Base-by-base conservation (phyloP, 73 alveolate genomes). In the Paramecium tetraurelia region DNA sequence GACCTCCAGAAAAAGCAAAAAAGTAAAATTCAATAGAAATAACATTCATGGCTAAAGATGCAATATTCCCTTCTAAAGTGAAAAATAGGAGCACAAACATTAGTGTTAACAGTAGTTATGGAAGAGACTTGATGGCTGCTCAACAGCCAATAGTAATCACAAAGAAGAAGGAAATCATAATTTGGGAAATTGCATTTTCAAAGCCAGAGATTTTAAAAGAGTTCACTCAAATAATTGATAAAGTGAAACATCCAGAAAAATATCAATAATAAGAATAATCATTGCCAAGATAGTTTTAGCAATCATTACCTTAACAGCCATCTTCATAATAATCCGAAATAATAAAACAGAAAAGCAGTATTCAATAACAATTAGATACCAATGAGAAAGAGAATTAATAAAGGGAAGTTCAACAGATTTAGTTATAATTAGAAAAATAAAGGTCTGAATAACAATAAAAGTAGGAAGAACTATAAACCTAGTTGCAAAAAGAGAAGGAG, bases 1-100 rank as follows among this genome's bases (percentile, higher is more conserved):
- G 87, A n/a, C 87, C 87, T 4, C 87, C 87, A 31, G 87, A 75
- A 75, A 75, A 36, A 36, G 41, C 69, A n/a, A 75, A 75, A 75
- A 75, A 75, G 29, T 40, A 75, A 18, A 75, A 75, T 75, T 36
- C 87, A 36, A 33, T 75, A 14, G 87, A 75, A 36, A 75, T 75
- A 11, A 75, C 87, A 75, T 75, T 75, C n/a, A 75, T 75, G 87
- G 59, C 63, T 14, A 75, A 75, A 20, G 87, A 75, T 75, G 63
- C 87, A 36, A 75, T 75, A 11, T n/a, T 53, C 11, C 85, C 85
- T 14, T 33, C 53, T 0, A 53, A 53, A 53, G 27, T 33, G 85
- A 29, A 68, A 68, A 68, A 53, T 53, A 44, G 68, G 40, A 75
- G 87, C 48, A 44, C 63, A 31, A 75, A 75, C n/a, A 31, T 31